phyloP scores from a whole-genome alignment of 164 flowering plant genomes.

The Houttuynia cordata region DNA sequence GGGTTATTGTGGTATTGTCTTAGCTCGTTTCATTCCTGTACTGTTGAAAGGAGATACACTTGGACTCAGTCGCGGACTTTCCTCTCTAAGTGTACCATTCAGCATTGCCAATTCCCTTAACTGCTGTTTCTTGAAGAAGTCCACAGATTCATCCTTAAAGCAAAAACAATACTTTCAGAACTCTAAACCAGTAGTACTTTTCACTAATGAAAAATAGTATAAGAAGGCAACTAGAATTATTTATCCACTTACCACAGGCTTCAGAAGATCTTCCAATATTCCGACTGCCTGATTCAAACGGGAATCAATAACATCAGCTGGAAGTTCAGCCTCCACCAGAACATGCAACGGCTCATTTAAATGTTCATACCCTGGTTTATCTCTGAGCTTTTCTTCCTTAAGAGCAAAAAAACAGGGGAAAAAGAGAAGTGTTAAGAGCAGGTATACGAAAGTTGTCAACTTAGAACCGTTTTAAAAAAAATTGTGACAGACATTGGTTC shows the following conservation, averaged over 20 bases:
- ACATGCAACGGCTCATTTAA: constrained; percentile 88
- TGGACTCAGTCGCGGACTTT: constrained; percentile 69
- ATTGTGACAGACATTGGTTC: no score
- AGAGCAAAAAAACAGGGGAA: constrained; percentile 7
- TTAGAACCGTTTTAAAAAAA: not conserved
- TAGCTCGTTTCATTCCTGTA: constrained; percentile 93
- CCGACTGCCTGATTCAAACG: constrained; percentile 83
- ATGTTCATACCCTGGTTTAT: constrained; percentile 96
- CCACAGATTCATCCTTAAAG: constrained; percentile 80
- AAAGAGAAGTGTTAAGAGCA: not conserved
- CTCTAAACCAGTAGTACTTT: not conserved
- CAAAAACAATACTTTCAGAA: not conserved
- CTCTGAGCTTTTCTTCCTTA: constrained; percentile 83
- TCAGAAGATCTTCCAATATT: constrained; percentile 85
- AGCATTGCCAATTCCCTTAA: constrained; percentile 85
- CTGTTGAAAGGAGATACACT: constrained; percentile 76
- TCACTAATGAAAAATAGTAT: not conserved
- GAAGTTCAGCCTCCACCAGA: constrained; percentile 89
- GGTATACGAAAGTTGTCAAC: not conserved
- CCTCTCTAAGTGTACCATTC: constrained; percentile 86
- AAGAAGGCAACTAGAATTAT: not conserved
- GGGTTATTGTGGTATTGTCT: constrained; percentile 51
- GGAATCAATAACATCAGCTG: constrained; percentile 65
- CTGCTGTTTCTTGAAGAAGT: constrained; percentile 86
- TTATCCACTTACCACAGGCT: constrained; percentile 71